Percentiles rank a stretch among this genome's conserved stretches.
Conservation (phyloP, 495 filamentous ascomycete genomes). For the Daldinia concentrica region DNA sequence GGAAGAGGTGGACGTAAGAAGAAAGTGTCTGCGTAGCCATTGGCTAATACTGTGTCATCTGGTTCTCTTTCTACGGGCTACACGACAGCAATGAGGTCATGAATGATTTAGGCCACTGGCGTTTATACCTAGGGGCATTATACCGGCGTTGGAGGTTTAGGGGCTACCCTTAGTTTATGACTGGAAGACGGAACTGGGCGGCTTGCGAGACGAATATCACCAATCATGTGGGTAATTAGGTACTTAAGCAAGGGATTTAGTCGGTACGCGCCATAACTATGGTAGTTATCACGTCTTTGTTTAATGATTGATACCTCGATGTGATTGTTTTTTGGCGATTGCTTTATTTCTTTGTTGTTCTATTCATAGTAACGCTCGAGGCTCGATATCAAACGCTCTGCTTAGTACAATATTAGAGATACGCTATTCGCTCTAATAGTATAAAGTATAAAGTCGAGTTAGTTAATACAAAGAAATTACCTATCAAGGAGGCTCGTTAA, state of each 20-base stretch:
- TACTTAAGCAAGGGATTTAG: constrained; percentile 25
- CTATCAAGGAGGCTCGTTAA: neutral
- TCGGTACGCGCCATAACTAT: neutral
- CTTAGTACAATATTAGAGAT: neutral
- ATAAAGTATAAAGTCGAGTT: neutral
- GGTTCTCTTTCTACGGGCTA: constrained; percentile 36
- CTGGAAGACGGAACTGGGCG: constrained; percentile 12
- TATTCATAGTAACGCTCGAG: neutral
- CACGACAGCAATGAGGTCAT: constrained; percentile 42
- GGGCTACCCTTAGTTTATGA: constrained; percentile 29
- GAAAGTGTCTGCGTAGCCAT: constrained; percentile 46
- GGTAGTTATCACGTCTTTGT: constrained; percentile 6
- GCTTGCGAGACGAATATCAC: constrained; percentile 2
- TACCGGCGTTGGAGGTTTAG: constrained; percentile 46
- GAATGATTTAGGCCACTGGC: constrained; percentile 40
- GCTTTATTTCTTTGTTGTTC: neutral
- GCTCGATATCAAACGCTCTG: neutral
- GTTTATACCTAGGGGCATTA: constrained; percentile 35
- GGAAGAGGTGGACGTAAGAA: constrained; percentile 55
- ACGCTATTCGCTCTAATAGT: neutral
- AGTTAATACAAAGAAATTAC: neutral
- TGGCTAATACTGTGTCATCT: constrained; percentile 3
- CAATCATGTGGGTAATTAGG: constrained; percentile 16
- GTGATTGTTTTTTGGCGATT: neutral
- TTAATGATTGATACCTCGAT: constrained; percentile 4